Evolutionary conservation across 495 filamentous ascomycete genomes (phyloP).

Genomic region (Cercophora sp.): DNA sequence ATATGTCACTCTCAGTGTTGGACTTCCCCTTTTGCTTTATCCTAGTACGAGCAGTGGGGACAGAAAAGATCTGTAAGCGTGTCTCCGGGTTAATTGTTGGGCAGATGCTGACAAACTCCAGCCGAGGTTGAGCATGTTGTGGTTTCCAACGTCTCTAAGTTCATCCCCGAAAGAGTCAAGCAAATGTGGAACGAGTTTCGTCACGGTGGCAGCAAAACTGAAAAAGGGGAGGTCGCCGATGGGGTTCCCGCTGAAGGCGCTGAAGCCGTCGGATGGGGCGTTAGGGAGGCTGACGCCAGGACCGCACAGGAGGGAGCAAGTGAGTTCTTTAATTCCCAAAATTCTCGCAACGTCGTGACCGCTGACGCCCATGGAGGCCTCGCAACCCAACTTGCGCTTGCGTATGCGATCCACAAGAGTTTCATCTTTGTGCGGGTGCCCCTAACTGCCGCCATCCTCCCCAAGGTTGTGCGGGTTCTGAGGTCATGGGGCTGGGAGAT

Average conservation of each 20-base stretch:
- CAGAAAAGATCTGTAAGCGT: constrained; percentile 69
- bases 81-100: background rate
- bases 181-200: constrained; percentile 40
- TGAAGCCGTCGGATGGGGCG: constrained; percentile 46
- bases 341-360: constrained; percentile 1
- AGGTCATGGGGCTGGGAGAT: constrained; percentile 74
- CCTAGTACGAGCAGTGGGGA: constrained; percentile 75
- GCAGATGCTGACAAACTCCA: constrained; percentile 17
- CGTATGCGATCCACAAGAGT: constrained; percentile 96
- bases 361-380: constrained; percentile 32
- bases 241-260: constrained; percentile 15
- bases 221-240: constrained; percentile 26
- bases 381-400: constrained; percentile 82
- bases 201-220: constrained; percentile 29
- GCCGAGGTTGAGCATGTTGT: constrained; percentile 49
- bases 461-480: constrained; percentile 84
- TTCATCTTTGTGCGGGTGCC: constrained; percentile 95
- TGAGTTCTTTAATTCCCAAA: constrained; percentile 30
- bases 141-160: constrained; percentile 41
- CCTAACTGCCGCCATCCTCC: constrained; percentile 80
- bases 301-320: constrained; percentile 49
- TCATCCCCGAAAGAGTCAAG: constrained; percentile 50
- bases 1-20: constrained; percentile 72
- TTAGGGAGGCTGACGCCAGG: constrained; percentile 47
- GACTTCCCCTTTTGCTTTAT: constrained; percentile 97